These are phyloP conservation scores for Fusarium sp. DNA, from an alignment of 2,329 filamentous ascomycete genomes.

Conservation along the genomic window DNA sequence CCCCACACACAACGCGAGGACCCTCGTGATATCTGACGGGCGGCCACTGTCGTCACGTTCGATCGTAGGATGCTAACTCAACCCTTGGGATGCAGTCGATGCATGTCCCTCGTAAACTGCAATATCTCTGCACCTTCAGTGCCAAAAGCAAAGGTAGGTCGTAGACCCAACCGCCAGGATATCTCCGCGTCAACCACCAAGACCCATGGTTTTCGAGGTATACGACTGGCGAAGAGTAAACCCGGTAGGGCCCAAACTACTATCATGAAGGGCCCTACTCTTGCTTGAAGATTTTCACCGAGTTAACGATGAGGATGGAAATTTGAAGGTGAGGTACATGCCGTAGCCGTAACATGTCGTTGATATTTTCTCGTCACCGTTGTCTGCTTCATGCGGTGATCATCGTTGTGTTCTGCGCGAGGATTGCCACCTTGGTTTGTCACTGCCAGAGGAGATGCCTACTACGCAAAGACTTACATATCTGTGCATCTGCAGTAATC, in stretches of 20 bases:
- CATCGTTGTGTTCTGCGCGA: too few species aligned
- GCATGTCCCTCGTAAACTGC: slow-evolving; percentile 35
- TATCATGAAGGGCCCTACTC: slow-evolving; percentile 70
- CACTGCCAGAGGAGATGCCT: too few species aligned
- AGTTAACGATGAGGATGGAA: slow-evolving; percentile 76
- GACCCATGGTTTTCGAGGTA: slow-evolving; percentile 88
- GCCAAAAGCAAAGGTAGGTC: slow-evolving; percentile 32
- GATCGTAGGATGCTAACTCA: slow-evolving; percentile 39
- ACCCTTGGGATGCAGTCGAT: slow-evolving; percentile 19
- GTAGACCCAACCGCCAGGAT: slow-evolving; percentile 75
- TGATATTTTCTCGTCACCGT: too few species aligned
- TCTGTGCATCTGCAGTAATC: too few species aligned
- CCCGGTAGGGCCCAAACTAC: slow-evolving; percentile 58
- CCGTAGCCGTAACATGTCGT: neutral
- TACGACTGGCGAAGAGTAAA: slow-evolving; percentile 92
- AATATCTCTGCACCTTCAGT: slow-evolving; percentile 29
- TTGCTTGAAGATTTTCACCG: slow-evolving; percentile 87
- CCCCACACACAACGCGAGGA: slow-evolving; percentile 32
- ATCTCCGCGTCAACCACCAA: slow-evolving; percentile 87
- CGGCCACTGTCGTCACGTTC: slow-evolving; percentile 16
- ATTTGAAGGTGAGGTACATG: slow-evolving; percentile 92
- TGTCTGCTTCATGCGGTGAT: too few species aligned
- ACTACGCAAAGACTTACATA: too few species aligned
- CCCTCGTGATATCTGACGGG: slow-evolving; percentile 35
- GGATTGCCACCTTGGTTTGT: too few species aligned